Evolutionary conservation across 2,329 filamentous ascomycete genomes (phyloP).

Genomic region (Hymenoscyphus albidus): DNA sequence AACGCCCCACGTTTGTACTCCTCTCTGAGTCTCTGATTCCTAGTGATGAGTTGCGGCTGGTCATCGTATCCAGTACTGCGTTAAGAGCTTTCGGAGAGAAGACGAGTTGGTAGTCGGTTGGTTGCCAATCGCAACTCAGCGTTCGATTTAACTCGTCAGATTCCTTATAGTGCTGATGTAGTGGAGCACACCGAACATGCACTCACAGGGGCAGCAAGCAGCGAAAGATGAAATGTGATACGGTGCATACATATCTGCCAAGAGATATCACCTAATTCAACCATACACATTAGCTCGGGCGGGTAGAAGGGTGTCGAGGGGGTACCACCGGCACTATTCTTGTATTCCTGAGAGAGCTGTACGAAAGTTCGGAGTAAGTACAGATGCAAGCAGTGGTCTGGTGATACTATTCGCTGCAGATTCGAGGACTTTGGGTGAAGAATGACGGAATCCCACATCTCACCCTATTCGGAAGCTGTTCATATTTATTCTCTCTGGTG

Average conservation of each 20-base stretch:
- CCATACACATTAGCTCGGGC: constrained; percentile 10
- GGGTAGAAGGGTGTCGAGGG: constrained; percentile 9
- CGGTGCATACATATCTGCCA: constrained; percentile 10
- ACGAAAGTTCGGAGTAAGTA: background rate
- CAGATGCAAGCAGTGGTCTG: constrained; percentile 1
- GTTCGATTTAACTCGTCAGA: constrained; percentile 8
- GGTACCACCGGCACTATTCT: background rate
- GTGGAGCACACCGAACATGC: constrained; percentile 10
- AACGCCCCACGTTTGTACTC: background rate
- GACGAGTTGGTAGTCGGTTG: constrained; percentile 1
- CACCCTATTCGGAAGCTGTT: background rate
- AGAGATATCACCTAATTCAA: background rate
- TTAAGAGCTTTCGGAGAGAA: background rate
- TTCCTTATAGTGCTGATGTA: background rate
- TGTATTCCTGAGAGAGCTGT: background rate
- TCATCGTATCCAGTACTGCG: background rate
- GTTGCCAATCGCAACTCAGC: background rate
- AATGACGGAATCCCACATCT: background rate
- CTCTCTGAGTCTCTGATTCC: background rate
- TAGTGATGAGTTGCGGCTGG: constrained; percentile 9
- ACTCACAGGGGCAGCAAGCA: constrained; percentile 6
- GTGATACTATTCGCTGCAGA: background rate
- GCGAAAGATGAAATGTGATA: constrained; percentile 7
- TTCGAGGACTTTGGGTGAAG: background rate
- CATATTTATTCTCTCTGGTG: too few species aligned